Conservation (phyloP, 1,139 yeast species). For the Kodamaea sp. region DNA sequence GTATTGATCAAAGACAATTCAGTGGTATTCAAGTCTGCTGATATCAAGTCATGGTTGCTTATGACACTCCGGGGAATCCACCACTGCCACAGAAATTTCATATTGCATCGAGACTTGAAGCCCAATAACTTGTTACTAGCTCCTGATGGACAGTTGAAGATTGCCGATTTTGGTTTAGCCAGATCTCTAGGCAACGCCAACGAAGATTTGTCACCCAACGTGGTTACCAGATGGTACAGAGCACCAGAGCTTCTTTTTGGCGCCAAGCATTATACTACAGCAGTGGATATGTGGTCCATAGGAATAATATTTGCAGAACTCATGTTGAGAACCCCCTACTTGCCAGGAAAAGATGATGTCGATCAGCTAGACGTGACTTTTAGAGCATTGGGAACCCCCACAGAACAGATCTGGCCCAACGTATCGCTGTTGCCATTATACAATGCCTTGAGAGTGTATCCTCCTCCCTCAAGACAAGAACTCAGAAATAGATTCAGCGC, state of each 20-base stretch:
- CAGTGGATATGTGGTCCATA: conserved; percentile 91
- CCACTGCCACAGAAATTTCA: conserved; percentile 90
- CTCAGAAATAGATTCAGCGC: conserved; percentile 84
- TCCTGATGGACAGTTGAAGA: conserved; percentile 82
- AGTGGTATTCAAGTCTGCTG: conserved; percentile 79
- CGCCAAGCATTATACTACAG: conserved; percentile 83
- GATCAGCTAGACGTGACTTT: conserved; percentile 92
- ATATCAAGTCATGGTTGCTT: conserved; percentile 88
- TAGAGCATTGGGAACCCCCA: conserved; percentile 94
- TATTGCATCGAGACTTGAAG: conserved; percentile 85
- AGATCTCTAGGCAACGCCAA: conserved; percentile 77
- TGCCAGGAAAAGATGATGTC: conserved; percentile 88
- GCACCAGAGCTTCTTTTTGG: conserved; percentile 93
- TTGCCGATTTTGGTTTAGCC: conserved; percentile 97
- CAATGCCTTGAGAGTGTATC: conserved; percentile 69
- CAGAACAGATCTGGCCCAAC: conserved; percentile 90
- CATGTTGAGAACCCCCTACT: conserved; percentile 90
- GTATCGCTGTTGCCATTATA: conserved; percentile 78
- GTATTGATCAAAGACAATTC: conserved; percentile 80
- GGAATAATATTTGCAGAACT: conserved; percentile 96
- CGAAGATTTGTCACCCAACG: conserved; percentile 85
- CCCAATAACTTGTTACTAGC: conserved; percentile 82
- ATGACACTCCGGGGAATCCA: conserved; percentile 95
- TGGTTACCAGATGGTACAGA: conserved; percentile 96
- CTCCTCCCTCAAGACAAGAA: conserved; percentile 83